phyloP scores from a whole-genome alignment of 768 basidiomycete species.

The Tephrocybe sp. region DNA sequence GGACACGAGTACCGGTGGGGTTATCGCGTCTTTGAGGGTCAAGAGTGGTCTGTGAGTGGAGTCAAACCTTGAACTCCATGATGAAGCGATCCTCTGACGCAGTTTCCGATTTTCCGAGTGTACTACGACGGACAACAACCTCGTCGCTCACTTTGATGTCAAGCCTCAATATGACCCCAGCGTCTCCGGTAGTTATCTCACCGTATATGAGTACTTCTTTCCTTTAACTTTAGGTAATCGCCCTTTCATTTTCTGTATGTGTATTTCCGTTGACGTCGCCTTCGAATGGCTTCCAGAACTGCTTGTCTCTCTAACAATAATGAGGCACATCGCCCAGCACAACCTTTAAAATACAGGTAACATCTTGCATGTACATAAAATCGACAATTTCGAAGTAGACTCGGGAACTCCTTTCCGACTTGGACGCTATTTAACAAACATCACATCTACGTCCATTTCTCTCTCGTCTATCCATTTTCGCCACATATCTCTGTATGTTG shows the following conservation, averaged over 20 bases:
- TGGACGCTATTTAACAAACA: no score
- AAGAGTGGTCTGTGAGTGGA: conserved; percentile 74
- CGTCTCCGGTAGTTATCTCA: conserved; percentile 15
- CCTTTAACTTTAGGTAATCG: conserved; percentile 11
- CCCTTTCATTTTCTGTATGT: no score
- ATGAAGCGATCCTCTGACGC: conserved; percentile 1
- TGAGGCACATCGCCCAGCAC: background rate
- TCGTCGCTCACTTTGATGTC: conserved; percentile 11
- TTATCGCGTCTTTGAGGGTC: conserved; percentile 49
- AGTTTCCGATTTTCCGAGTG: conserved; percentile 4
- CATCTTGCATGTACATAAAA: no score
- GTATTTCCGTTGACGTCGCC: background rate
- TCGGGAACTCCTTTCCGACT: no score
- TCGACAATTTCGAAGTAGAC: no score
- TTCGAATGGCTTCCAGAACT: conserved; percentile 1
- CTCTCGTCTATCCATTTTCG: no score
- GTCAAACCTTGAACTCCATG: background rate
- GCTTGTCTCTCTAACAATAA: conserved; percentile 1
- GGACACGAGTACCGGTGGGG: conserved; percentile 74
- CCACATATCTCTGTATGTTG: no score
- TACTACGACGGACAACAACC: conserved; percentile 2
- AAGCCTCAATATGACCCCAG: conserved; percentile 10
- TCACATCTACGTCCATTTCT: no score
- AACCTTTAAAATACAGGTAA: background rate
- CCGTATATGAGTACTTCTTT: conserved; percentile 13